phyloP scores from a whole-genome alignment of 805 yeast species.

The Starmerella stigmatis region DNA sequence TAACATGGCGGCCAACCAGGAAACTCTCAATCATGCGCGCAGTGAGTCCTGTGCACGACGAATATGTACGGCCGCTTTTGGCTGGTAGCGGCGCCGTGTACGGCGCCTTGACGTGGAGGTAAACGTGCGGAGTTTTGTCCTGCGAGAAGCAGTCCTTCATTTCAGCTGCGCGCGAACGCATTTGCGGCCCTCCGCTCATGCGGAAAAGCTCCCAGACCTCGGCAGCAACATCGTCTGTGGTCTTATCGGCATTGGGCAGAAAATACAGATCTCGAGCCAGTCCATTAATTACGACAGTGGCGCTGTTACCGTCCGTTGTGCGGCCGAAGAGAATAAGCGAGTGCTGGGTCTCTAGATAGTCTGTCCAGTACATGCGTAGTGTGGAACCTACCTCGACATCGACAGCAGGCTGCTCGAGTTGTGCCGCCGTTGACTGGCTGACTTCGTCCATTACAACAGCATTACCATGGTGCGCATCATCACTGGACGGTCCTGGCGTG shows the following conservation, averaged over 20 bases:
- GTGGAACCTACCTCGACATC: not conserved
- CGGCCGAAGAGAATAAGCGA: conserved; percentile 72
- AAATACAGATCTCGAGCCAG: conserved; percentile 63
- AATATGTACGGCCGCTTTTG: conserved; percentile 57
- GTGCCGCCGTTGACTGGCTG: conserved; percentile 11
- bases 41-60: conserved; percentile 68
- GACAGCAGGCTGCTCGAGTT: conserved; percentile 4
- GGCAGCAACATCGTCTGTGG: conserved; percentile 52
- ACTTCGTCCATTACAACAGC: conserved; percentile 22
- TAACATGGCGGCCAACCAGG: conserved; percentile 67
- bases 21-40: conserved; percentile 73
- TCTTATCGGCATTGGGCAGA: conserved; percentile 47
- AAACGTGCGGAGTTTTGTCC: conserved; percentile 40
- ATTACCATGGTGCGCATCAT: conserved; percentile 57
- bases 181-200: conserved; percentile 48
- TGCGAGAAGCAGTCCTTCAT: conserved; percentile 75
- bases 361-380: conserved; percentile 78
- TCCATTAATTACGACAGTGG: conserved; percentile 65
- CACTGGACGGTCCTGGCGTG: conserved; percentile 37
- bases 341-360: conserved; percentile 67
- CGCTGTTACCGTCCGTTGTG: conserved; percentile 44
- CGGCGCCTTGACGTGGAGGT: conserved; percentile 69
- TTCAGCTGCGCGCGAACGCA: conserved; percentile 59
- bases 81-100: conserved; percentile 33
- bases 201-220: conserved; percentile 62